These are phyloP conservation scores for Claviceps pazoutovae DNA, from an alignment of 2,329 filamentous ascomycete genomes.

Conservation along the genomic window DNA sequence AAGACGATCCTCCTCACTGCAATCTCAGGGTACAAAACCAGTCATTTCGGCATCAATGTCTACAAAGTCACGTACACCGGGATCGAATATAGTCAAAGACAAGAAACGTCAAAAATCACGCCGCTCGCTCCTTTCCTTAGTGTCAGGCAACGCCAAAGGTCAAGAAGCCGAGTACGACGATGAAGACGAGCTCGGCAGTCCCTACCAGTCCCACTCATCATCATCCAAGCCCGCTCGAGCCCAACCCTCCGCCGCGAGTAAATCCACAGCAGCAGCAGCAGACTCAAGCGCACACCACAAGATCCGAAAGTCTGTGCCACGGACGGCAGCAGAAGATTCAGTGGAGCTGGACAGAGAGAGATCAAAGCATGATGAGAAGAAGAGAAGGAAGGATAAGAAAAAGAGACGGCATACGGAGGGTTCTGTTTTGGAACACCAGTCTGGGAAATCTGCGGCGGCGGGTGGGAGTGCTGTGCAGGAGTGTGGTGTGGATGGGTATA, in stretches of 20 bases:
- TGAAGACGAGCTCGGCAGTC: constrained; percentile 2
- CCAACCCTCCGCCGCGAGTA: constrained; percentile 5
- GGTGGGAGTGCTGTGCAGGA: constrained; percentile 27
- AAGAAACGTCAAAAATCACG: constrained; percentile 2
- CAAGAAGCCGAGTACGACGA: constrained; percentile 1
- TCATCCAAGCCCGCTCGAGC: constrained; percentile 7
- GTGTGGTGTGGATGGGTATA: constrained; percentile 42
- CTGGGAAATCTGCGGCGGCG: constrained; percentile 29
- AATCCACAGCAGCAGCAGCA: constrained; percentile 7
- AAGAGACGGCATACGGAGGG: constrained; percentile 4
- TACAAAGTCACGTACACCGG: not conserved
- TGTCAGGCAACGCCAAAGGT: not conserved
- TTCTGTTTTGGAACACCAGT: constrained; percentile 10
- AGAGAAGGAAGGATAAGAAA: constrained; percentile 2
- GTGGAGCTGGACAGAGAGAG: constrained; percentile 15
- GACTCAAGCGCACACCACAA: constrained; percentile 8
- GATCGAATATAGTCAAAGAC: not conserved
- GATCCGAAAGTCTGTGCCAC: constrained; percentile 15
- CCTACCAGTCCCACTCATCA: constrained; percentile 5
- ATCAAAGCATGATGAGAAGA: constrained; percentile 1
- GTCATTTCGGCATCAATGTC: not conserved
- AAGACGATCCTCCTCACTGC: not conserved
- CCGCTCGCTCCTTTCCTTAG: constrained; percentile 1
- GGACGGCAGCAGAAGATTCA: constrained; percentile 16
- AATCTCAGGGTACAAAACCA: not conserved